These are phyloP conservation scores for Bonia amplexicaulis DNA, from an alignment of 176 grass and related monocot genomes.

Conservation along the genomic window DNA sequence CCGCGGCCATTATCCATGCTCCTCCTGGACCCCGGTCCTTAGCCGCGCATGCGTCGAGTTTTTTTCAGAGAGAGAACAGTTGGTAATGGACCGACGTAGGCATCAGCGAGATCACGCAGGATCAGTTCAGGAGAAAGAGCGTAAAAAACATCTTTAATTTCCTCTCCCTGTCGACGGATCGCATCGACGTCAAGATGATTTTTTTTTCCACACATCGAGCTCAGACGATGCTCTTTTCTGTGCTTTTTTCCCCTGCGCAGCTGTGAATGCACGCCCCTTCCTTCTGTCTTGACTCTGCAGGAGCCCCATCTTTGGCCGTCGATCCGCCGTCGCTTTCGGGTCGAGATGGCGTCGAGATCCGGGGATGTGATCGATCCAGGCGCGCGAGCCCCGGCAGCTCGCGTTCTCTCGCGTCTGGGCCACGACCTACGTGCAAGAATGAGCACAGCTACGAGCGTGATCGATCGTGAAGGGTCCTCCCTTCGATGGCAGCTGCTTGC, in stretches of 20 bases:
- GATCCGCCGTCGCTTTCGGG: not conserved
- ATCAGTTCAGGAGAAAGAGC: not conserved
- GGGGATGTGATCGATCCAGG: not conserved
- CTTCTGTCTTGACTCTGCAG: not conserved
- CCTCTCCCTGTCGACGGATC: not conserved
- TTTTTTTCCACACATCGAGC: not conserved
- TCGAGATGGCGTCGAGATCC: not conserved
- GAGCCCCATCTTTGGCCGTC: not conserved
- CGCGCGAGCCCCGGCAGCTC: not conserved
- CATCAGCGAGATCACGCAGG: not conserved
- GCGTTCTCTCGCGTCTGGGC: not conserved
- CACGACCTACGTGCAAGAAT: not conserved
- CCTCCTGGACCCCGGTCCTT: constrained; percentile 3
- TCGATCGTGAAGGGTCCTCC: not conserved
- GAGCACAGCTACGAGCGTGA: not conserved
- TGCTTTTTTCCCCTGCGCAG: not conserved
- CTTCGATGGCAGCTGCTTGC: not conserved
- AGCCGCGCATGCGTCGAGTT: no score
- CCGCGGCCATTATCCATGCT: not conserved
- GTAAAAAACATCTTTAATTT: not conserved
- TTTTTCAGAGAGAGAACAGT: not conserved
- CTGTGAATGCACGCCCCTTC: not conserved
- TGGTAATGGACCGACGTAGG: not conserved
- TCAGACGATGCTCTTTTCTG: not conserved
- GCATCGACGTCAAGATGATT: not conserved